Evolutionary conservation across 2,329 filamentous ascomycete genomes (phyloP).

Genomic region (Calcarisporium arbuscula): DNA sequence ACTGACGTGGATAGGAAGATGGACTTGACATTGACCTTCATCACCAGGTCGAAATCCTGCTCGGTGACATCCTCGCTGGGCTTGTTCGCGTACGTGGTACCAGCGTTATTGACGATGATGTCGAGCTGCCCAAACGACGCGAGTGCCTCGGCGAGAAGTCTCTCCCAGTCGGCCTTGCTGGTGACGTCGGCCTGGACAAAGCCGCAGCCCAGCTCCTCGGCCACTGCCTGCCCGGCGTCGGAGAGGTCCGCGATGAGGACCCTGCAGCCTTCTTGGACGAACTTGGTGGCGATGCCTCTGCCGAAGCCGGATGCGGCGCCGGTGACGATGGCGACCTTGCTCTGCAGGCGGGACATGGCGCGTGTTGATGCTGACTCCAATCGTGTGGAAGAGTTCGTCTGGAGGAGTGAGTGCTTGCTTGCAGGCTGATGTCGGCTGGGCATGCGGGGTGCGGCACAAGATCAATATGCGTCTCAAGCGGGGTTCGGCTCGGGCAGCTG

Average conservation of each 20-base stretch:
- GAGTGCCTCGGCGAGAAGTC: slow-evolving; percentile 37
- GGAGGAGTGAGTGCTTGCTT: background rate
- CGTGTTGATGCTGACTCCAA: background rate
- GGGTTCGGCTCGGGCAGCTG: too few species aligned
- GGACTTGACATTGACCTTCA: slow-evolving; percentile 63
- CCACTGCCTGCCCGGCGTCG: slow-evolving; percentile 41
- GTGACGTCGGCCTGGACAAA: slow-evolving; percentile 46
- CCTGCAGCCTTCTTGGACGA: slow-evolving; percentile 51
- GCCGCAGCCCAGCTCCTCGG: slow-evolving; percentile 34
- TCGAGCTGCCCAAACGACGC: slow-evolving; percentile 46
- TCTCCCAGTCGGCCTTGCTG: slow-evolving; percentile 45
- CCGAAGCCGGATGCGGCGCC: slow-evolving; percentile 60
- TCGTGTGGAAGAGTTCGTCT: background rate
- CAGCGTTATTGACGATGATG: slow-evolving; percentile 56
- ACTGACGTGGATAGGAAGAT: slow-evolving; percentile 56
- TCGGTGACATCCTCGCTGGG: slow-evolving; percentile 58
- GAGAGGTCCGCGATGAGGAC: slow-evolving; percentile 59
- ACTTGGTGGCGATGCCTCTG: slow-evolving; percentile 53
- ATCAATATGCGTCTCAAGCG: too few species aligned
- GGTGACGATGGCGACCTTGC: slow-evolving; percentile 37
- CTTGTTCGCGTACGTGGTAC: slow-evolving; percentile 53
- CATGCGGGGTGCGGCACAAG: too few species aligned
- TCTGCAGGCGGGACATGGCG: slow-evolving; percentile 25
- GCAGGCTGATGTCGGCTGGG: too few species aligned
- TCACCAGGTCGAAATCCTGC: slow-evolving; percentile 58